These are phyloP conservation scores for Brassica juncea DNA, from an alignment of 345 rosid species.

Conservation along the genomic window DNA sequence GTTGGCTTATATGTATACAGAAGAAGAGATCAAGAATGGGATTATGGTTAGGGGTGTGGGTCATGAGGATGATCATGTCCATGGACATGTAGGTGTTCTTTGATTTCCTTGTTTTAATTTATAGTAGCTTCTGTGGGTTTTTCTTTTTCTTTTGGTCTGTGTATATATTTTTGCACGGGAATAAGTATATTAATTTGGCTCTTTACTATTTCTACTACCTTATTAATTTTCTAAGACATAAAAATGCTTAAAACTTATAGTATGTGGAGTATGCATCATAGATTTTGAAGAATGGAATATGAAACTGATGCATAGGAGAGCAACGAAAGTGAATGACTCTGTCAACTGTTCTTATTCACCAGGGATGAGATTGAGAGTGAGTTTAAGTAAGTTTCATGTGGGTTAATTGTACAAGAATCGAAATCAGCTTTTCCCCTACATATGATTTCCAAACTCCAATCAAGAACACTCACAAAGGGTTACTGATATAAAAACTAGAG, in stretches of 20 bases:
- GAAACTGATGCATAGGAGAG: neutral
- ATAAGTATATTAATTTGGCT: neutral
- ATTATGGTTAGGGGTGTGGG: conserved; percentile 26
- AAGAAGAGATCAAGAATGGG: conserved; percentile 32
- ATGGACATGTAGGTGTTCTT: neutral
- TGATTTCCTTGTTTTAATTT: neutral
- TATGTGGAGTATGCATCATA: neutral
- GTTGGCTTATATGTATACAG: conserved; percentile 38
- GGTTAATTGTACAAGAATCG: neutral
- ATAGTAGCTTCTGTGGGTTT: neutral
- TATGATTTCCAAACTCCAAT: neutral
- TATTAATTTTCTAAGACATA: too few relatives aligned
- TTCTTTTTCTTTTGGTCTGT: neutral
- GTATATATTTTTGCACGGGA: conserved; percentile 19
- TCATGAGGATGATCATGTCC: neutral
- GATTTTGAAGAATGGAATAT: neutral
- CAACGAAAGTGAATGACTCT: neutral
- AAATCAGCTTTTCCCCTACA: neutral
- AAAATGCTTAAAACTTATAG: too few relatives aligned
- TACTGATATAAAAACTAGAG: neutral
- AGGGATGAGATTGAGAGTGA: neutral
- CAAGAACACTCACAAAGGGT: neutral
- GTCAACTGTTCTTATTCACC: neutral
- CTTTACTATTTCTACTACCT: neutral
- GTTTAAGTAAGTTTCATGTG: neutral